Base-by-base conservation (phyloP, 1,284 basidiomycete genomes). In the Lentinus polychrous region DNA sequence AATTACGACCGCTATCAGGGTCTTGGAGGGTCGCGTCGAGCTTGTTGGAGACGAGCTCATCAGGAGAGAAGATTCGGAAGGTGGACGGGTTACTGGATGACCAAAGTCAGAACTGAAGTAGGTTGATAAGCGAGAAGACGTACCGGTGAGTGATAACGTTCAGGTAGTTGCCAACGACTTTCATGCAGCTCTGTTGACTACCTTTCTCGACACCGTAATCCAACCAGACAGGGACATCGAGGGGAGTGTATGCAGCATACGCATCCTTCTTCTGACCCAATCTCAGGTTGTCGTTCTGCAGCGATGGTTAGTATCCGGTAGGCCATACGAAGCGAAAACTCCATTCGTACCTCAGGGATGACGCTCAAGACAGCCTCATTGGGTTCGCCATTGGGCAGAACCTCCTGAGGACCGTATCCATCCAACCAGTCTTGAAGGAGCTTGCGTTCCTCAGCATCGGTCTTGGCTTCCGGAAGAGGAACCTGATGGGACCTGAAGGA, bases 41-140 rank as follows among this genome's bases (percentile, higher is more conserved):
- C 67, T 94, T 93, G 70, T 94, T 94, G 31, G 86, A 90, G 7
- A 83, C 81, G n/a, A 94, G 74, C 58, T 91, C 89, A 59, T 95
- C 92, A 0, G 92, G 92, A n/a, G 86, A 91, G 71, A 94, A 94
- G 52, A 94, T 87, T 46, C 92, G 77, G 75, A 94, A 93, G 0
- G 75, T 72, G 22, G 69, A 72, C 1, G 83, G 83, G 63, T 94
- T 94, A 51, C 81, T 82, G 55, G 38, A 35, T 1, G 12, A 22
- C 48, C 31, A 38, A 20, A 15, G n/a, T 20, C 17, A 0, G 34
- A 38, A 39, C 45, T 50, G 18, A 44, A 31, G 23, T 34, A 34
- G 8, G 12, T 23, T 12, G 12, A 34, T 12, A 11, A 45, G 31
- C n/a, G 2, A 45, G 32, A 17, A 31, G 1, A 57, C 77, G 40